Evolutionary conservation across 2,329 filamentous ascomycete genomes (phyloP).

Genomic region (Colletotrichum chrysophilum): DNA sequence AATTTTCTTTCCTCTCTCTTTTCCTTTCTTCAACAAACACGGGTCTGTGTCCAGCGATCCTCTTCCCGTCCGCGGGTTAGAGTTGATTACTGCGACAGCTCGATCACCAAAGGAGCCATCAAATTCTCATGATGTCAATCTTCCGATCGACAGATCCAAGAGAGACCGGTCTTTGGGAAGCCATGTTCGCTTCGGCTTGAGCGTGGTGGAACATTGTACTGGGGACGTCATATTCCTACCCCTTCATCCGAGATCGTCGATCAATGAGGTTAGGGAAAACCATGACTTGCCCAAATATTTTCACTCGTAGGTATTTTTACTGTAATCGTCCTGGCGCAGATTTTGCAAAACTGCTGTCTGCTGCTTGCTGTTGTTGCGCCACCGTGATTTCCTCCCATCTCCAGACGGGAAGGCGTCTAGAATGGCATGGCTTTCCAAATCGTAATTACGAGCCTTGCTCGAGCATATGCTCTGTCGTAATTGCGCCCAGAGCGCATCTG

Average conservation of each 20-base stretch:
- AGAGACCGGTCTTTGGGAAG: constrained; percentile 68
- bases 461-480: not conserved
- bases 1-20: constrained; percentile 33
- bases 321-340: not conserved
- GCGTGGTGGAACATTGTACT: constrained; percentile 62
- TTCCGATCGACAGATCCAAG: constrained; percentile 96
- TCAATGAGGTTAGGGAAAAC: constrained; percentile 90
- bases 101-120: constrained; percentile 85
- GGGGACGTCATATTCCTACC: constrained; percentile 86
- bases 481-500: not conserved
- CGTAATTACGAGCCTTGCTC: not conserved
- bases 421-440: not conserved
- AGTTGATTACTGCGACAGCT: constrained; percentile 84
- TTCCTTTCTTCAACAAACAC: constrained; percentile 51
- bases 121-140: constrained; percentile 76
- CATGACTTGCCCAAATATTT: constrained; percentile 76
- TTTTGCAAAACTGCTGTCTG: no score
- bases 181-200: constrained; percentile 75
- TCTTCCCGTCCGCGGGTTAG: constrained; percentile 65
- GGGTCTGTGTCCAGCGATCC: constrained; percentile 90
- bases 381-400: not conserved
- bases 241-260: constrained; percentile 88
- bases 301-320: not conserved
- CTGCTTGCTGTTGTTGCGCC: not conserved
- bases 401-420: not conserved